A percentile compares a stretch with the other conserved stretches of the same genome.
These are phyloP conservation scores for Dalbergia cochinchinensis DNA, from an alignment of 306 rosid species.

Conservation along the genomic window DNA sequence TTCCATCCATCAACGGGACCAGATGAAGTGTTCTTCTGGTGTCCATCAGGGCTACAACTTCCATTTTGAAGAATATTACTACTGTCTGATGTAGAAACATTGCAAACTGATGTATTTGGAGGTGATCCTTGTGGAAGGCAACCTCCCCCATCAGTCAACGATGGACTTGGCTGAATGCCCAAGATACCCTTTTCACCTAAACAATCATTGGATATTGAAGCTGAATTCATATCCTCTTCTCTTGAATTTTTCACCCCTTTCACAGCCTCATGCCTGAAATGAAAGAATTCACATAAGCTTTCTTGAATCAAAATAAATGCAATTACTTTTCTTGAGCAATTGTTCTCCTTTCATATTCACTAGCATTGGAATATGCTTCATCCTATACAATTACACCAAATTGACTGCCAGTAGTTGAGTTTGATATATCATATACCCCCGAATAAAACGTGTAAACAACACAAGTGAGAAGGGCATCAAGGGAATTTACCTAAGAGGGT, in stretches of 20 bases:
- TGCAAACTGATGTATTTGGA: constrained; percentile 63
- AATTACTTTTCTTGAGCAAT: constrained; percentile 20
- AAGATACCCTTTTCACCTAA: constrained; percentile 60
- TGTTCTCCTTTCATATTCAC: constrained; percentile 13
- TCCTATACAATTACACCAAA: constrained; percentile 31
- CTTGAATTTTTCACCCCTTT: constrained; percentile 54
- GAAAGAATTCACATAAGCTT: constrained; percentile 36
- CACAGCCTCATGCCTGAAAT: constrained; percentile 63
- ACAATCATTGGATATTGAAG: constrained; percentile 61
- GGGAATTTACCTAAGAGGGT: neutral
- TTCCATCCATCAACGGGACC: constrained; percentile 62
- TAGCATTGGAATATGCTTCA: constrained; percentile 16
- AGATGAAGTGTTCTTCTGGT: constrained; percentile 60
- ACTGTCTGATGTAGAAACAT: constrained; percentile 76
- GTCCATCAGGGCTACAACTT: constrained; percentile 88
- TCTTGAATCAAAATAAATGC: constrained; percentile 33
- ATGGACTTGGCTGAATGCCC: constrained; percentile 68
- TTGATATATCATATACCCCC: neutral
- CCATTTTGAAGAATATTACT: constrained; percentile 76
- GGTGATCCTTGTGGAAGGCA: constrained; percentile 72
- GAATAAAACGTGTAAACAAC: neutral
- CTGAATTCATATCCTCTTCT: constrained; percentile 56
- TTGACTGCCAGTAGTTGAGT: constrained; percentile 21
- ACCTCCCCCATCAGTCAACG: constrained; percentile 67
- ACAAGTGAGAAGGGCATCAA: neutral